A percentile compares a stretch with the other conserved stretches of the same genome.
Evolutionary conservation across 768 basidiomycete genomes (phyloP).

Genomic region (Termitomyces titanicus): DNA sequence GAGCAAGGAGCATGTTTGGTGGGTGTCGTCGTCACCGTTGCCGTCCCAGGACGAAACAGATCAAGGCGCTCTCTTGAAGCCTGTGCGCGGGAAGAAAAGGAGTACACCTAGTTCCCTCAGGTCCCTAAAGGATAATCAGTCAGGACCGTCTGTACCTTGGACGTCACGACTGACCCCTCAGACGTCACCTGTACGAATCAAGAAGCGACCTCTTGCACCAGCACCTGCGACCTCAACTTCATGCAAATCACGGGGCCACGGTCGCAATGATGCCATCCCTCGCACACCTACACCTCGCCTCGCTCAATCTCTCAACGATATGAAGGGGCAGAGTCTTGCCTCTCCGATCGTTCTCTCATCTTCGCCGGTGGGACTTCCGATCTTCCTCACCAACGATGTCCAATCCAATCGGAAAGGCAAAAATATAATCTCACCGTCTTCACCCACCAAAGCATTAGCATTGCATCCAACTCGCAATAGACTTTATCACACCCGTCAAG

Average conservation of each 20-base stretch:
- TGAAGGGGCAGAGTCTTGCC: conserved; percentile 14
- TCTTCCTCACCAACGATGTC: background rate
- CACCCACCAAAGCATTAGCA: background rate
- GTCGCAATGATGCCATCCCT: background rate
- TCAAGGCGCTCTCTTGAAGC: background rate
- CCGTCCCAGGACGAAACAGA: conserved; percentile 2
- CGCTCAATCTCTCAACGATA: conserved; percentile 5
- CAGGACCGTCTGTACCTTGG: conserved; percentile 9
- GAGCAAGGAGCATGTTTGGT: conserved; percentile 28
- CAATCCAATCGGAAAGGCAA: background rate
- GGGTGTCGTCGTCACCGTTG: conserved; percentile 14
- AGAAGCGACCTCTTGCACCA: background rate
- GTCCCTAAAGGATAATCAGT: background rate
- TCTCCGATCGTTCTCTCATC: conserved; percentile 24
- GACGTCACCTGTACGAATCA: conserved; percentile 14
- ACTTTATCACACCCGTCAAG: background rate
- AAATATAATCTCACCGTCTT: background rate
- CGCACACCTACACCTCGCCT: conserved; percentile 5
- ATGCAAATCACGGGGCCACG: background rate
- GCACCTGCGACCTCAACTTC: conserved; percentile 4
- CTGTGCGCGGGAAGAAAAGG: background rate
- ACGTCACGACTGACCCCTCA: conserved; percentile 17
- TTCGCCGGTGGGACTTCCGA: conserved; percentile 8
- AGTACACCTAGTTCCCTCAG: background rate
- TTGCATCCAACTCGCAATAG: background rate